A percentile compares a stretch with the other conserved stretches of the same genome.
Evolutionary conservation across 2,329 filamentous ascomycete genomes (phyloP).

Genomic region (Alternaria viburni): DNA sequence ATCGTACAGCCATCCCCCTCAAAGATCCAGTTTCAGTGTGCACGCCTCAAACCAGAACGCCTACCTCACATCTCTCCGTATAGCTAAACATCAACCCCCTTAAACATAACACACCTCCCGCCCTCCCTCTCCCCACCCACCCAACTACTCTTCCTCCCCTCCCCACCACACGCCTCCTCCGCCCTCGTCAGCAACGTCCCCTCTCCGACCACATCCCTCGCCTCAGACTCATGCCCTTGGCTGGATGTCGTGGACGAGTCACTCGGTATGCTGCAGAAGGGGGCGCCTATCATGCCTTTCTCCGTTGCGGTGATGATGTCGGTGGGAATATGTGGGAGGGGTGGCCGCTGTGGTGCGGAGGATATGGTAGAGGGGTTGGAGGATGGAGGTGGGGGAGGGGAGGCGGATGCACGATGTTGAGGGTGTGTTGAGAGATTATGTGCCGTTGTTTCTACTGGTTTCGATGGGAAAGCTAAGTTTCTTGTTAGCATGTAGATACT

Average conservation of each 20-base stretch:
- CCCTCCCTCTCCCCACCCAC: background rate
- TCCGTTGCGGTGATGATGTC: slow-evolving; percentile 30
- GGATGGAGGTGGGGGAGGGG: background rate
- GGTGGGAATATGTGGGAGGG: background rate
- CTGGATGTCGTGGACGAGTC: background rate
- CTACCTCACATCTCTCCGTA: no score
- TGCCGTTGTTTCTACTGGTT: background rate
- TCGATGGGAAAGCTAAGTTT: background rate
- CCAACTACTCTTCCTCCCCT: slow-evolving; percentile 5
- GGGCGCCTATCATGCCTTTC: slow-evolving; percentile 24
- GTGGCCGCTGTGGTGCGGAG: background rate
- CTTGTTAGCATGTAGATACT: background rate
- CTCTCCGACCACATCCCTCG: background rate
- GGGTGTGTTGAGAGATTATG: background rate
- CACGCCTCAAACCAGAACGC: background rate
- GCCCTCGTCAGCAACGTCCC: slow-evolving; percentile 6
- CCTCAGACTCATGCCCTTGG: background rate
- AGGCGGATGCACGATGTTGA: background rate
- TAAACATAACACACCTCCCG: slow-evolving; percentile 26
- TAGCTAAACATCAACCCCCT: slow-evolving; percentile 24
- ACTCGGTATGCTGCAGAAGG: background rate
- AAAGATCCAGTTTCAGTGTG: background rate
- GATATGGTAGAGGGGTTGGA: background rate
- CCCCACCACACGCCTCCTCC: slow-evolving; percentile 16
- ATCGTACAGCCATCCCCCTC: background rate